A percentile compares a stretch with the other conserved stretches of the same genome.
Evolutionary conservation across 805 yeast genomes (phyloP).

Genomic region (Yueomyces sinensis): DNA sequence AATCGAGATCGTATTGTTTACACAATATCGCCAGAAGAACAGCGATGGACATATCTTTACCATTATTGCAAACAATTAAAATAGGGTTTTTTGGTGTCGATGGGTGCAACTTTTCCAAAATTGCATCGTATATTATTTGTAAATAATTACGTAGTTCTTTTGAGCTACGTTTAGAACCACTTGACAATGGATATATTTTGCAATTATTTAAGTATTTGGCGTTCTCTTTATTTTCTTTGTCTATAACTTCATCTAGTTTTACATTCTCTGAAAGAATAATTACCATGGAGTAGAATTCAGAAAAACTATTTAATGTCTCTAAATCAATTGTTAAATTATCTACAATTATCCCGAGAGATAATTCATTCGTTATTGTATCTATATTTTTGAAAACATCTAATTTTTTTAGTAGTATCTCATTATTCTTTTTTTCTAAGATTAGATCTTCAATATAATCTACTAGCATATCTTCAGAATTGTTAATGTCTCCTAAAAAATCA

Average conservation of each 20-base stretch:
- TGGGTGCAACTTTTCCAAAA: slow-evolving; percentile 3
- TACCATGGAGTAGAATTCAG: slow-evolving; percentile 5
- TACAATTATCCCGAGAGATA: slow-evolving; percentile 12
- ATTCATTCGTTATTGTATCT: slow-evolving; percentile 10
- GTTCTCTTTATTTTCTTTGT: neutral
- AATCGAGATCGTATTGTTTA: slow-evolving; percentile 29
- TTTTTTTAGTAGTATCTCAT: slow-evolving; percentile 1
- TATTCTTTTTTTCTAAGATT: neutral
- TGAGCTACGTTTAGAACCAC: slow-evolving; percentile 50
- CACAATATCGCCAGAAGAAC: slow-evolving; percentile 42
- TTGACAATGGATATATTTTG: slow-evolving; percentile 13
- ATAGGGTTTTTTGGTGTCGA: slow-evolving; percentile 11
- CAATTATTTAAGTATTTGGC: neutral
- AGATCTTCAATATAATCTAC: slow-evolving; percentile 4
- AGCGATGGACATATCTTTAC: slow-evolving; percentile 55
- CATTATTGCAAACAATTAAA: slow-evolving; percentile 47
- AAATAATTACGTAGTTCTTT: slow-evolving; percentile 39
- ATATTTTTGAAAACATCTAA: slow-evolving; percentile 6
- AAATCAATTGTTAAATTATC: slow-evolving; percentile 6
- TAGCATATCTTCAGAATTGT: slow-evolving; percentile 22
- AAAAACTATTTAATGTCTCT: slow-evolving; percentile 3
- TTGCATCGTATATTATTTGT: slow-evolving; percentile 27
- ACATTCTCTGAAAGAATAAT: slow-evolving; percentile 5
- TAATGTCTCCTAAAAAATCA: slow-evolving; percentile 16
- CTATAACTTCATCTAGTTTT: too few species aligned